Evolutionary conservation across 805 yeast genomes (phyloP), one percentile per base, ranked within the genome.

Genomic region (Nakazawaea laoshanensis): DNA sequence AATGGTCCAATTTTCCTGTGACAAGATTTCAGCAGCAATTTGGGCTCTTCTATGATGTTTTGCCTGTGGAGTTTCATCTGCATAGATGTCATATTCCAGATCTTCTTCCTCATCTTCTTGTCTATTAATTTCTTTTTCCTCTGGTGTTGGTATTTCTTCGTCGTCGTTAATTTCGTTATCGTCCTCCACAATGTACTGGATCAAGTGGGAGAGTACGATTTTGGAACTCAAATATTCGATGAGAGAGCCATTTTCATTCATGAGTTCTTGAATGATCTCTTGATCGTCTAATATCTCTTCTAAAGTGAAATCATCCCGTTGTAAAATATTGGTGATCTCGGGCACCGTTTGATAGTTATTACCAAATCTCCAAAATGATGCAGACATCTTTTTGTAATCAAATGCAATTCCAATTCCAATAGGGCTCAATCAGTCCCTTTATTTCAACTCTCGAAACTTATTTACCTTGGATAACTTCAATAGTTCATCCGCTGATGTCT

Each of bases 1-100:
- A 24, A 92, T 64, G 2, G 94, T 81, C 96, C 96, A 89, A 7
- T 87, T 88, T 49, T 89, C 97, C 4, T 92, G 85, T 25, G 89
- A 74, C 30, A 92, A 63, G 27, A 92, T 79, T 52, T 92, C 97
- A 2, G 95, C 85, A 5, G 95, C 87, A 45, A 80, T 67, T 36
- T 76, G 77, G 2, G 86, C 77, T 32, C 63, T 45, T 42, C 63
- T 48, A 21, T 55, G 47, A 40, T 57, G 60, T 13, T 41, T 47
- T 36, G 57, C 61, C 5, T 50, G 52, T 9, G 48, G 48, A 2
- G 61, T 48, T 36, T 57, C 62, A 24, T 48, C 53, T n/a, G 41
- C 50, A 15, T 44, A 46, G 9, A 44, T 49, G 7, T 48, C 53
- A 8, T 49, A 55, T 8, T 53, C 55, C 10, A 49, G 52, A n/a